phyloP scores from a whole-genome alignment of 768 basidiomycete species.

The Lactifluus rugatus region DNA sequence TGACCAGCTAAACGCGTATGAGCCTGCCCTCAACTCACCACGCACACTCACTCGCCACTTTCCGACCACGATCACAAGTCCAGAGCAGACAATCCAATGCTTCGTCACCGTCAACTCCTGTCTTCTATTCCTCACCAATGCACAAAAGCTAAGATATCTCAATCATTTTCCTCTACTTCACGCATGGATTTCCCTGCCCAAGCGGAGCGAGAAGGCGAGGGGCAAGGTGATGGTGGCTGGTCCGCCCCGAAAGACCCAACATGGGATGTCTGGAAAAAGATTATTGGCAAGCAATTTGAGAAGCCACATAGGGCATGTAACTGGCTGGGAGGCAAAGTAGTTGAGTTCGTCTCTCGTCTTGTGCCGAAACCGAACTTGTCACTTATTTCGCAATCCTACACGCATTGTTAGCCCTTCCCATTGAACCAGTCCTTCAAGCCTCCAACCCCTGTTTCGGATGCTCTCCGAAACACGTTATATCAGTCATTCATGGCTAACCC shows the following conservation, averaged over 20 bases:
- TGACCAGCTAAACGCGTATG: background rate
- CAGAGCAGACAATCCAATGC: background rate
- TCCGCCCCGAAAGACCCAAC: background rate
- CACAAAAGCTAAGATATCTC: background rate
- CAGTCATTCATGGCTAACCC: constrained; percentile 51
- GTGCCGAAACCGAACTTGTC: background rate
- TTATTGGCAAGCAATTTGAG: constrained; percentile 14
- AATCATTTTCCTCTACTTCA: background rate
- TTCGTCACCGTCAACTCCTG: background rate
- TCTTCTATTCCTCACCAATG: background rate
- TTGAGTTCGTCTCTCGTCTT: constrained; percentile 31
- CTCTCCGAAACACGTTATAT: constrained; percentile 48
- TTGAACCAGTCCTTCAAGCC: constrained; percentile 79
- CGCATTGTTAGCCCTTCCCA: constrained; percentile 62
- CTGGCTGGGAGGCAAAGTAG: constrained; percentile 54
- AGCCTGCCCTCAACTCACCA: constrained; percentile 10
- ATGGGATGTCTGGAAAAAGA: constrained; percentile 6
- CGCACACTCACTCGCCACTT: background rate
- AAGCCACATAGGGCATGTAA: constrained; percentile 33
- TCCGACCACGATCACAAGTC: too few species aligned
- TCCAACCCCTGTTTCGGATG: constrained; percentile 63
- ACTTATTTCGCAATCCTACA: constrained; percentile 12
- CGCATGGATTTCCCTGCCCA: background rate
- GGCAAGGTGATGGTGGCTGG: constrained; percentile 18
- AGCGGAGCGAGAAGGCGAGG: background rate